Evolutionary conservation across 2,329 filamentous ascomycete genomes (phyloP).

Genomic region (Phialocephala sp.): DNA sequence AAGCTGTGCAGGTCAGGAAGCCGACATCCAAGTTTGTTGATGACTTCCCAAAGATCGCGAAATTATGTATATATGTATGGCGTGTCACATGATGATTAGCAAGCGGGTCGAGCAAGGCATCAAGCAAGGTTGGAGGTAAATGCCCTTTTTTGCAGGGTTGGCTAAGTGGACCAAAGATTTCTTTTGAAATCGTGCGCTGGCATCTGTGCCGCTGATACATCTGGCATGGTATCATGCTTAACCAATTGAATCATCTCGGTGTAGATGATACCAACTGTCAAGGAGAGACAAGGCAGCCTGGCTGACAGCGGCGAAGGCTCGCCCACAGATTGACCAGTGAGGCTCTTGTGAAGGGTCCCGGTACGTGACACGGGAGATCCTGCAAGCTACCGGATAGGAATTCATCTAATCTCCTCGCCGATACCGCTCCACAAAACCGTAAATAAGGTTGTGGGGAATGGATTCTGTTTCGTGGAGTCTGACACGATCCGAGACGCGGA

Average conservation of each 20-base stretch:
- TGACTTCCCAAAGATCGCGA: too few relatives aligned
- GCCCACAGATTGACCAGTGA: background rate
- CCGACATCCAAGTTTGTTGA: background rate
- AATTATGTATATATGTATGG: background rate
- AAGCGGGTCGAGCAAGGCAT: background rate
- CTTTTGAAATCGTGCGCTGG: background rate
- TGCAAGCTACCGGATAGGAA: background rate
- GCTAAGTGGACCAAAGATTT: background rate
- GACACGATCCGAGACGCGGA: background rate
- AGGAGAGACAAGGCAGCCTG: background rate
- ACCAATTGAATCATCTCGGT: background rate
- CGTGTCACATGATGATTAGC: background rate
- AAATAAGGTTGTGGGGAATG: background rate
- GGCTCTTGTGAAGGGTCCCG: too few relatives aligned
- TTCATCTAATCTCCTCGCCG: background rate
- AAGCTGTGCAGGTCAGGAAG: background rate
- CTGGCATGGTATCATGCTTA: background rate
- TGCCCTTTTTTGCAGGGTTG: conserved; percentile 5
- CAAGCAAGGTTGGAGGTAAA: background rate
- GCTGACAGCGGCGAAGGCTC: background rate
- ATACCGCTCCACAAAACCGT: too few relatives aligned
- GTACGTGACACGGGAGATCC: background rate
- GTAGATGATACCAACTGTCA: background rate
- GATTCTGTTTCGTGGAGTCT: background rate
- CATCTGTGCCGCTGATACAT: background rate